Conservation (phyloP, 805 yeast species). For the Ogataea naganishii region DNA sequence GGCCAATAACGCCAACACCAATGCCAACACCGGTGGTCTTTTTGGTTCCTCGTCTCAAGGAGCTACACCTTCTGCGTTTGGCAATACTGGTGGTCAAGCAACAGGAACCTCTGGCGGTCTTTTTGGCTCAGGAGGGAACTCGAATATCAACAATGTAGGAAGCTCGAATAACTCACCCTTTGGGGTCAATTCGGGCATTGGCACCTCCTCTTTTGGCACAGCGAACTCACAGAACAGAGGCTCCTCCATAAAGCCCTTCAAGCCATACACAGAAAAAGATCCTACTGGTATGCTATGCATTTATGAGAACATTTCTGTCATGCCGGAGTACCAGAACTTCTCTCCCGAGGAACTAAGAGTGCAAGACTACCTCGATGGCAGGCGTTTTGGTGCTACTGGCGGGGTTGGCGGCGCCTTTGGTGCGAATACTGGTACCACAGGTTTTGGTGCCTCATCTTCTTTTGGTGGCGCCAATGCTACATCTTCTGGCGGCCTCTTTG, state of each 20-base stretch:
- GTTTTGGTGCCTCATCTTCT: too few relatives aligned
- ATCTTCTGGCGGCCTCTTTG: conserved; percentile 20
- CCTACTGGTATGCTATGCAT: conserved; percentile 32
- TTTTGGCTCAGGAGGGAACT: conserved; percentile 21
- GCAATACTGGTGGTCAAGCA: conserved; percentile 18
- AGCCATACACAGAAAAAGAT: conserved; percentile 68
- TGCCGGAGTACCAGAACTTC: conserved; percentile 82
- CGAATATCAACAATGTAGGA: too few relatives aligned
- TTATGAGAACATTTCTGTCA: conserved; percentile 69
- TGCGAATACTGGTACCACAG: too few relatives aligned
- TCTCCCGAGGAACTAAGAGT: conserved; percentile 84
- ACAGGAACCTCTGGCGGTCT: conserved; percentile 18
- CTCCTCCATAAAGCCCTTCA: conserved; percentile 63
- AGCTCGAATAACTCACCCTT: conserved; percentile 14
- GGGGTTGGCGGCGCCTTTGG: conserved; percentile 10
- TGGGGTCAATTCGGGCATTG: conserved; percentile 14
- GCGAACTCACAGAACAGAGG: conserved; percentile 42
- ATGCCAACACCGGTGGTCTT: conserved; percentile 22
- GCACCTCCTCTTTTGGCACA: conserved; percentile 24
- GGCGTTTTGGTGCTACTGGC: conserved; percentile 59
- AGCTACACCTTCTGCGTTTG: conserved; percentile 18
- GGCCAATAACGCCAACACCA: conserved; percentile 10
- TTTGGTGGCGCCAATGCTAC: conserved; percentile 15
- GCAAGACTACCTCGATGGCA: conserved; percentile 75
- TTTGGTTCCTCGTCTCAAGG: conserved; percentile 22